Base-by-base conservation (phyloP, 2,329 filamentous ascomycete species). In the Pseudogymnoascus sp. region DNA sequence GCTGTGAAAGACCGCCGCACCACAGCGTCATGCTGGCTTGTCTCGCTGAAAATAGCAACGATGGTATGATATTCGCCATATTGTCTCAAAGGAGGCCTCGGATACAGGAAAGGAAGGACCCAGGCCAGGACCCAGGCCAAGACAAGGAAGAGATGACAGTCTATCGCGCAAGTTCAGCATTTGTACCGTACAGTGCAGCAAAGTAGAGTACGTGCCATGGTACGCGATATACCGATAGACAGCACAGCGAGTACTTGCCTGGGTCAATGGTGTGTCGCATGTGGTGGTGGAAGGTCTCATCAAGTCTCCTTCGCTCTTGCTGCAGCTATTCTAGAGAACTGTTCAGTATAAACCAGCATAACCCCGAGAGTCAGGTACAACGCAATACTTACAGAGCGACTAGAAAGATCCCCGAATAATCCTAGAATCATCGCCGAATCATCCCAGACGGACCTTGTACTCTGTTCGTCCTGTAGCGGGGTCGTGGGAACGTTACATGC, bases 401-500 rank as follows among this genome's bases (percentile, higher is more conserved):
- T 12, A 29, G 14, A 51, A 29, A n/a, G 45, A 51, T 29, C 45
- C 45, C 45, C 23, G 23, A 51, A 29, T 51, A 51, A 29, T 16
- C 45, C 45, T 16, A 16, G 45, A 51, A 51, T 29, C 42, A 47
- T 47, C 42, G 12, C 42, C 42, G 42, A 47, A 47, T 47, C 23
- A 29, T 51, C 45, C 45, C 23, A 51, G 45, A 10, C 45, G 14
- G 45, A 16, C 45, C 21, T 51, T 29, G 23, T 26, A 29, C 45
- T 51, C 7, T 51, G n/a, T 29, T 51, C 45, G 40, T 51, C 14
- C 14, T 29, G 21, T 51, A 51, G 45, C 45, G 45, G 45, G 45
- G 45, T 51, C 45, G 42, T 47, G 45, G 45, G 45, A 51, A 51
- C 45, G 45, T 51, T 51, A 51, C 45, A 51, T 51, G 45, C 21